Percentiles rank a stretch among this genome's conserved stretches.
Evolutionary conservation across 2,329 filamentous ascomycete genomes (phyloP).

Genomic region (Apiospora hydei): DNA sequence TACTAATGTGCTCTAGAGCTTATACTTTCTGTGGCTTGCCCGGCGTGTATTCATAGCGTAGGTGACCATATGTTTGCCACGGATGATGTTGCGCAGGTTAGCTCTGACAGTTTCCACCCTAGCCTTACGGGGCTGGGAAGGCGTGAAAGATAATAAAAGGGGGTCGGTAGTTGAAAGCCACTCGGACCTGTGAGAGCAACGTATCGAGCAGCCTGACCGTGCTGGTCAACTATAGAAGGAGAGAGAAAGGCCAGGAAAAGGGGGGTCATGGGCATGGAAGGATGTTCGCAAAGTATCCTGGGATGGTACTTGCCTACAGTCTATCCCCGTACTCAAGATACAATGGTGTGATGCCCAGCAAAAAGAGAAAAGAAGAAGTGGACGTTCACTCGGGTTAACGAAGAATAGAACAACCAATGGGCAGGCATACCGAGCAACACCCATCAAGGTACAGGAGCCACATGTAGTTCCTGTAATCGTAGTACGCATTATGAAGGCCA

Average conservation of each 20-base stretch:
- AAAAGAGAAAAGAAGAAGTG: neutral
- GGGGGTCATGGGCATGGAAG: no score
- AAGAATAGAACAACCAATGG: neutral
- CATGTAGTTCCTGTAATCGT: neutral
- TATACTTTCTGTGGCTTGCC: neutral
- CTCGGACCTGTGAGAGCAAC: neutral
- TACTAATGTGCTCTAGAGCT: neutral
- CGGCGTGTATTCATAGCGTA: neutral
- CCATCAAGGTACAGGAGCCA: neutral
- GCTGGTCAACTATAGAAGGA: neutral
- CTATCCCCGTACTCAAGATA: neutral
- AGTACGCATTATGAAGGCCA: neutral
- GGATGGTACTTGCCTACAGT: neutral
- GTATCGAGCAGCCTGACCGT: neutral
- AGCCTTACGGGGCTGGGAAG: constrained; percentile 1
- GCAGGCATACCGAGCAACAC: neutral
- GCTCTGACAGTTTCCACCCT: neutral
- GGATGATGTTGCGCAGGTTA: neutral
- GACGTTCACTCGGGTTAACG: neutral
- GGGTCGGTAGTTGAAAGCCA: neutral
- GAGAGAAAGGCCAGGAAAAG: no score
- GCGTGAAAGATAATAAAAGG: neutral
- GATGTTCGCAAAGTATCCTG: no score
- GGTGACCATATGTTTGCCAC: neutral
- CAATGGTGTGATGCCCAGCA: neutral